Conservation (phyloP, 1,139 yeast species). For the Scheffersomyces cryptocercus region DNA sequence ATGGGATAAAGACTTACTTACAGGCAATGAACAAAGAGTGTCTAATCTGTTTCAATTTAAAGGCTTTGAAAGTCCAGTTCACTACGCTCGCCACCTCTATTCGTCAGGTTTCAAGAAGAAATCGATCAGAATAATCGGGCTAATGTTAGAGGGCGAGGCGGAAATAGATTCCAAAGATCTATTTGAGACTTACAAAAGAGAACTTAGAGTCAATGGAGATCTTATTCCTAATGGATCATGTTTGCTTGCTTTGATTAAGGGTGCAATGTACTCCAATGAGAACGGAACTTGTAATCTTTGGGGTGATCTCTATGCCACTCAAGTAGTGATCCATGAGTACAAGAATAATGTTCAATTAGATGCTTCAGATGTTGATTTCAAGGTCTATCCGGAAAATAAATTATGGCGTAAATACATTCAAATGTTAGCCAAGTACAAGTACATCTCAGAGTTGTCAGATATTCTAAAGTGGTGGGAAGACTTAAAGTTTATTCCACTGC, state of each 20-base stretch:
- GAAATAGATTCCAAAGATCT: slow-evolving; percentile 10
- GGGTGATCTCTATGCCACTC: slow-evolving; percentile 57
- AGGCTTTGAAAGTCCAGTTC: slow-evolving; percentile 12
- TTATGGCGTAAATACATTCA: slow-evolving; percentile 56
- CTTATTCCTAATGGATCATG: slow-evolving; percentile 37
- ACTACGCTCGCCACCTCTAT: slow-evolving; percentile 28
- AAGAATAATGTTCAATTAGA: slow-evolving; percentile 29
- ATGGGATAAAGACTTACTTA: slow-evolving; percentile 16
- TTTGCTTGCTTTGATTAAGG: slow-evolving; percentile 44
- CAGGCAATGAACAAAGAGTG: not conserved
- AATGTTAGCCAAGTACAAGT: slow-evolving; percentile 49
- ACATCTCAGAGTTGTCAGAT: slow-evolving; percentile 50
- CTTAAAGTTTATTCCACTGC: slow-evolving; percentile 48
- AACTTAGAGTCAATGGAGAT: slow-evolving; percentile 15
- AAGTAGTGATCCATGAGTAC: slow-evolving; percentile 62
- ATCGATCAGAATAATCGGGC: slow-evolving; percentile 30
- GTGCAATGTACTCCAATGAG: slow-evolving; percentile 24
- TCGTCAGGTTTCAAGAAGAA: slow-evolving; percentile 16
- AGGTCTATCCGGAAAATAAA: slow-evolving; percentile 44
- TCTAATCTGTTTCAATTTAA: slow-evolving; percentile 8
- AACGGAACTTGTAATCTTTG: slow-evolving; percentile 31
- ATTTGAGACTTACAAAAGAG: slow-evolving; percentile 12
- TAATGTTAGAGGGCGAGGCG: slow-evolving; percentile 50
- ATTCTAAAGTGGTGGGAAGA: slow-evolving; percentile 62
- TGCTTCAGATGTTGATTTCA: slow-evolving; percentile 21